phyloP scores from a whole-genome alignment of 2,329 filamentous ascomycete species.

The Neopestalotiopsis sp. region DNA sequence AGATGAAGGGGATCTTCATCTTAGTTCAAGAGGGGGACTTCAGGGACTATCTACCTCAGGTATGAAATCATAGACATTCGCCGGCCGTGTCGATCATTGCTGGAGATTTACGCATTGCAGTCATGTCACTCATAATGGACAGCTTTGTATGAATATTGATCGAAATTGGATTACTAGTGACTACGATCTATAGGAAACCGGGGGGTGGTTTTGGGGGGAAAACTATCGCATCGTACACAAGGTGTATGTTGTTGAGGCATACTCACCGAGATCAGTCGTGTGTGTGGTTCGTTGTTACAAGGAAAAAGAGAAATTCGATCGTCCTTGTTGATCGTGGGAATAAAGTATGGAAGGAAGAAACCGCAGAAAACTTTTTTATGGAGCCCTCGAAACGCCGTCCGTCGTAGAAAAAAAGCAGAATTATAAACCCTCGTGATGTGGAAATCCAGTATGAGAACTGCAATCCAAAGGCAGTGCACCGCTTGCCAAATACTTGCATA shows the following conservation, averaged over 20 bases:
- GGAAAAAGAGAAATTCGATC: neutral
- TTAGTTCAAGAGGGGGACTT: no score
- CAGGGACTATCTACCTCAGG: no score
- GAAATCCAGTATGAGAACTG: slow-evolving; percentile 24
- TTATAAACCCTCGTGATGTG: slow-evolving; percentile 35
- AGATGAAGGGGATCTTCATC: no score
- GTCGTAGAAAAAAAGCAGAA: slow-evolving; percentile 23
- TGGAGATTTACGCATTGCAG: no score
- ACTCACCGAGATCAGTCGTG: slow-evolving; percentile 14
- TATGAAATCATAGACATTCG: no score
- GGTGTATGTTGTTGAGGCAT: neutral
- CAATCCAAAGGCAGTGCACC: slow-evolving; percentile 36
- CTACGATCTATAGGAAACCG: slow-evolving; percentile 10
- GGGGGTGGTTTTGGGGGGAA: neutral
- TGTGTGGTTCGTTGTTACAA: neutral
- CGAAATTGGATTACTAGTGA: neutral
- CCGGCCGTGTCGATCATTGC: no score
- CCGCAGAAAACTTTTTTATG: slow-evolving; percentile 25
- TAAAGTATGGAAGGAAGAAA: neutral
- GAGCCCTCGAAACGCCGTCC: slow-evolving; percentile 38
- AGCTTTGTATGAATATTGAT: neutral
- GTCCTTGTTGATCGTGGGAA: neutral
- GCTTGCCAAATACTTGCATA: slow-evolving; percentile 36
- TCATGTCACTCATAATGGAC: no score
- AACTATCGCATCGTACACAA: slow-evolving; percentile 3